Evolutionary conservation across 805 yeast species (phyloP).

Genomic region (Candida piceae): DNA sequence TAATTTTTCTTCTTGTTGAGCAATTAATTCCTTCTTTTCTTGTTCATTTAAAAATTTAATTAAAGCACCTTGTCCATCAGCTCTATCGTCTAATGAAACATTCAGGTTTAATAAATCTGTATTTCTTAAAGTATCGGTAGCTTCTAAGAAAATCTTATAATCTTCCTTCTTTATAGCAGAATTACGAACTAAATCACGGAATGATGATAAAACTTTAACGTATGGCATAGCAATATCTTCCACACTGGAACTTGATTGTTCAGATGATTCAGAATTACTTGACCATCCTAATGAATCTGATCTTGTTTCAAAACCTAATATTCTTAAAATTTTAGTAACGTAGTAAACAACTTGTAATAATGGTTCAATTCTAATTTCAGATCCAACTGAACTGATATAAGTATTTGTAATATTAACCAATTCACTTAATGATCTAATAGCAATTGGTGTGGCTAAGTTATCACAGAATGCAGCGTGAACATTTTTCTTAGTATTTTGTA

Average conservation of each 20-base stretch:
- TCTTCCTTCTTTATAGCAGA: constrained; percentile 62
- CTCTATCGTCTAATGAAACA: constrained; percentile 84
- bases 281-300: constrained; percentile 79
- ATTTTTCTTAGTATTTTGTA: constrained; percentile 48
- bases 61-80: constrained; percentile 70
- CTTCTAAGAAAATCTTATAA: constrained; percentile 50
- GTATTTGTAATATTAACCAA: constrained; percentile 67
- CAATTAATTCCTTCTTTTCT: constrained; percentile 62
- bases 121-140: constrained; percentile 72
- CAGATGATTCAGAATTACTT: constrained; percentile 29
- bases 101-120: constrained; percentile 68
- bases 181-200: constrained; percentile 77
- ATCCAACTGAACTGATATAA: constrained; percentile 54
- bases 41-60: constrained; percentile 70
- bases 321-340: constrained; percentile 61
- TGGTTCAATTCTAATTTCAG: constrained; percentile 59
- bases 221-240: constrained; percentile 80
- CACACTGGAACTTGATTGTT: constrained; percentile 19
- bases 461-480: constrained; percentile 84
- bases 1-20: constrained; percentile 56
- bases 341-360: constrained; percentile 59
- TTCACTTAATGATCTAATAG: constrained; percentile 58
- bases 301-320: constrained; percentile 75
- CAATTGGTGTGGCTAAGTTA: constrained; percentile 76
- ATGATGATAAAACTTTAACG: constrained; percentile 67